Conservation (phyloP, 2,329 filamentous ascomycete species). For the Huntiella bhutanensis region DNA sequence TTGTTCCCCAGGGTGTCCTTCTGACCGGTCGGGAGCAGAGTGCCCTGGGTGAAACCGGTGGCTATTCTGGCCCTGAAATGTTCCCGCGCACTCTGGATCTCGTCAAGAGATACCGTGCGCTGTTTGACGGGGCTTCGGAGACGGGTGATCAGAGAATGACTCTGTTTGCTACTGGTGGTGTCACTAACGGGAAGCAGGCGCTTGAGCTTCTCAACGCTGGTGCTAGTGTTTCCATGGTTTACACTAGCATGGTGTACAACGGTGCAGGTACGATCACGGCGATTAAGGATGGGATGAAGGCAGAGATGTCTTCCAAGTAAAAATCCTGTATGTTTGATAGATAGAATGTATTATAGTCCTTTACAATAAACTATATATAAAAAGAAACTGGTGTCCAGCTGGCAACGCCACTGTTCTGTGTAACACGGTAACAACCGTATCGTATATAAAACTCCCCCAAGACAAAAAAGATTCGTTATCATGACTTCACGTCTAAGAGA, state of each 20-base stretch:
- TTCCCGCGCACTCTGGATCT: slow-evolving; percentile 63
- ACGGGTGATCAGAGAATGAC: slow-evolving; percentile 40
- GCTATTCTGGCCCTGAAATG: slow-evolving; percentile 79
- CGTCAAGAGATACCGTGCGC: slow-evolving; percentile 58
- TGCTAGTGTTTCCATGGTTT: slow-evolving; percentile 78
- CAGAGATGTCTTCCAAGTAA: slow-evolving; percentile 16
- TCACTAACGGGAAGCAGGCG: slow-evolving; percentile 74
- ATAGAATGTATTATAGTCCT: background rate
- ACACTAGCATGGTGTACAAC: slow-evolving; percentile 54
- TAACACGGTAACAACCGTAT: too few species aligned
- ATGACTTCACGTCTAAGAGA: slow-evolving; percentile 22
- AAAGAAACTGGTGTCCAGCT: too few species aligned
- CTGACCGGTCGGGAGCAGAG: slow-evolving; percentile 48
- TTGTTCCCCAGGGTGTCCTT: slow-evolving; percentile 46
- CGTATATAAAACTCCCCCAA: too few species aligned
- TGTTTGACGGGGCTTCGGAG: slow-evolving; percentile 34
- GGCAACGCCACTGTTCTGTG: too few species aligned
- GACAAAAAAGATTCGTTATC: background rate
- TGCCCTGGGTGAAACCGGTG: slow-evolving; percentile 58
- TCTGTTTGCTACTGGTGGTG: slow-evolving; percentile 85
- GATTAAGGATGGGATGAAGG: slow-evolving; percentile 44
- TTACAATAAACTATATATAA: too few species aligned
- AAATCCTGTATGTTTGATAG: background rate
- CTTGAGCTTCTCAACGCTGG: slow-evolving; percentile 68
- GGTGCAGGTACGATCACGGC: slow-evolving; percentile 45